These are phyloP conservation scores for Coleophoma eucalyptorum DNA, from an alignment of 2,329 filamentous ascomycete species.

Conservation along the genomic window DNA sequence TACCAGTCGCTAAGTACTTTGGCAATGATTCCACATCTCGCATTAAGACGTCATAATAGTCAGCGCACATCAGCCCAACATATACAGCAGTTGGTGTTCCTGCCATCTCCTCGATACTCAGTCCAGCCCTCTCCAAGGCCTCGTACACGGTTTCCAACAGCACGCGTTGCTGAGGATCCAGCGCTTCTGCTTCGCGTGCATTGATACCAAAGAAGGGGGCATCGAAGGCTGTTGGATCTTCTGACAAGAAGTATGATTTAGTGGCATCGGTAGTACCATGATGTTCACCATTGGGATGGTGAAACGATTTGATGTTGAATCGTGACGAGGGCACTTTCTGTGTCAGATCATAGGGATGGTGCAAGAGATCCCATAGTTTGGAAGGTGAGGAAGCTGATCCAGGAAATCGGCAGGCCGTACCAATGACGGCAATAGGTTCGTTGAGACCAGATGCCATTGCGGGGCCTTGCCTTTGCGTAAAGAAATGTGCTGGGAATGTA, in stretches of 20 bases:
- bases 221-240: constrained; percentile 8
- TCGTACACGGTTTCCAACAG: constrained; percentile 3
- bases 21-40: neutral
- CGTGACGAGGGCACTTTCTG: constrained; percentile 12
- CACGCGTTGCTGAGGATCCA: constrained; percentile 10
- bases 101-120: neutral
- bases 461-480: neutral
- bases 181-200: constrained; percentile 13
- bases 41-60: constrained; percentile 4
- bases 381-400: constrained; percentile 28
- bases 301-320: constrained; percentile 1
- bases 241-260: constrained; percentile 4
- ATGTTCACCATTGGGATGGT: neutral
- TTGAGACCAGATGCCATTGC: no score
- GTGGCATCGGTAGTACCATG: neutral
- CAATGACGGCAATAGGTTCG: constrained; percentile 27
- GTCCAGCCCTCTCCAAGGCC: constrained; percentile 3
- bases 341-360: constrained; percentile 27
- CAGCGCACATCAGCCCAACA: constrained; percentile 1
- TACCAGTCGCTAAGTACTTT: neutral
- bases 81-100: constrained; percentile 11
- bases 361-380: constrained; percentile 29
- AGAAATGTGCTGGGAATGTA: no score
- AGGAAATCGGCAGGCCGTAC: constrained; percentile 28
- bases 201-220: constrained; percentile 7